Evolutionary conservation across 2,329 filamentous ascomycete genomes (phyloP).

Genomic region (Huntiella moniliformis): DNA sequence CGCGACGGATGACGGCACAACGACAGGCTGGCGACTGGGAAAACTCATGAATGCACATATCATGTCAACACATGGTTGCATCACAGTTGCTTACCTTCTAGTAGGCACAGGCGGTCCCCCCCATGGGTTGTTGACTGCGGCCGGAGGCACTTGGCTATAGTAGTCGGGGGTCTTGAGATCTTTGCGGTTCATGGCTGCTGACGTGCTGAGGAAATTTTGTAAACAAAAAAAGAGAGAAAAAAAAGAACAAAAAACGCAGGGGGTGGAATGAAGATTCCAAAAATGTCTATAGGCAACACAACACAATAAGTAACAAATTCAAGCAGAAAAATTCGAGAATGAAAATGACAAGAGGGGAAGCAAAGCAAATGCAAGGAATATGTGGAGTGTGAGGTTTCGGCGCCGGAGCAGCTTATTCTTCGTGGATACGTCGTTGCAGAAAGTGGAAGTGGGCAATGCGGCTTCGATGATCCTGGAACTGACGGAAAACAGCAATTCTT

Average conservation of each 20-base stretch:
- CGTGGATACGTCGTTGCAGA: too few relatives aligned
- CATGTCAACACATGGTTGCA: background rate
- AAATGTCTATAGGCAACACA: background rate
- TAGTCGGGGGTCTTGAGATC: slow-evolving; percentile 11
- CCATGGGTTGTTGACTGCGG: slow-evolving; percentile 9
- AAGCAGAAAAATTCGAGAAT: background rate
- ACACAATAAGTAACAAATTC: background rate
- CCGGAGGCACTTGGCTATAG: slow-evolving; percentile 7
- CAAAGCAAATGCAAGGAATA: background rate
- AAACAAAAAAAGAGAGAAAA: background rate
- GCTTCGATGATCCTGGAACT: slow-evolving; percentile 1
- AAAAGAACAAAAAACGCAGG: background rate
- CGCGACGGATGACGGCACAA: too few relatives aligned
- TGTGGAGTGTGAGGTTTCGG: background rate
- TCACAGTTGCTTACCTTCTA: slow-evolving; percentile 9
- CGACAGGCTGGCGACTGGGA: too few relatives aligned
- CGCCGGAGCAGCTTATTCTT: too few relatives aligned
- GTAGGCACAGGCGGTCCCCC: slow-evolving; percentile 5
- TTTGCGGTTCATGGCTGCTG: slow-evolving; percentile 12
- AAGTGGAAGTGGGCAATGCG: background rate
- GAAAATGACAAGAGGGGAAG: background rate
- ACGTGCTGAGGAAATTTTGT: background rate
- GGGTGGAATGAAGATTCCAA: background rate
- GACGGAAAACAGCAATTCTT: slow-evolving; percentile 2
- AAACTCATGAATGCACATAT: too few relatives aligned